Evolutionary conservation across 768 basidiomycete genomes (phyloP), one percentile per base, ranked within the genome.

Genomic region (Hericium erinaceus): DNA sequence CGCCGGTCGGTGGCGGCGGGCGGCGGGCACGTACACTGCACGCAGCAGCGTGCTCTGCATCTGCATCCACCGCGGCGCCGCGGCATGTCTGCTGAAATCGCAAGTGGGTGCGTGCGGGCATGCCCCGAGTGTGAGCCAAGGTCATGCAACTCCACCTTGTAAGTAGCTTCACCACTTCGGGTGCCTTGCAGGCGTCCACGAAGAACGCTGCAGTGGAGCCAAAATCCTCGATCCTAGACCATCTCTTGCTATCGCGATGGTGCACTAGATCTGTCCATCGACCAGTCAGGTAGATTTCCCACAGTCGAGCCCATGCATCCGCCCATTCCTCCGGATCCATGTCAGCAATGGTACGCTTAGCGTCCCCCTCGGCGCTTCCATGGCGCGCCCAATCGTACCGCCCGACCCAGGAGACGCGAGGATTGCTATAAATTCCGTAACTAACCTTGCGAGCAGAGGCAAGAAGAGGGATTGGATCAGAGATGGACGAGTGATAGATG

Each of bases 211-310:
- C 55, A 1, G 46, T 37, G 12, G 51, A 2, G 13, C 54, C 57
- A 3, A 61, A 50, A 15, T 54, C 54, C 18, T 55, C 62, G n/a
- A 63, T 57, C 20, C 62, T 61, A 2, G 48, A 60, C 62, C 62
- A 63, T n/a, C 38, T 48, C 12, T 48, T 49, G 15, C 51, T 48
- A 33, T 63, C 61, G 9, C 56, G 57, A 39, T 46, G 38, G 61
- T 60, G 1, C 33, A 44, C 22, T 52, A 24, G 22, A 63, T 54
- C 33, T 6, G 6, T 33, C 33, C 33, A 33, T 33, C 33, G 33
- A 40, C 61, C 57, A 10, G 56, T 56, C 12, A 63, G 49, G 44
- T 63, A 63, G 60, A 63, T 63, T 7, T 61, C 39, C 62, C 62
- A 63, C 6, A 55, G 28, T 24, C 62, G 60, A 15, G 55, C 52